Percentiles rank a stretch among this genome's conserved stretches.
phyloP scores from a whole-genome alignment of 1,139 yeast genomes.

The Candida tropicalis region DNA sequence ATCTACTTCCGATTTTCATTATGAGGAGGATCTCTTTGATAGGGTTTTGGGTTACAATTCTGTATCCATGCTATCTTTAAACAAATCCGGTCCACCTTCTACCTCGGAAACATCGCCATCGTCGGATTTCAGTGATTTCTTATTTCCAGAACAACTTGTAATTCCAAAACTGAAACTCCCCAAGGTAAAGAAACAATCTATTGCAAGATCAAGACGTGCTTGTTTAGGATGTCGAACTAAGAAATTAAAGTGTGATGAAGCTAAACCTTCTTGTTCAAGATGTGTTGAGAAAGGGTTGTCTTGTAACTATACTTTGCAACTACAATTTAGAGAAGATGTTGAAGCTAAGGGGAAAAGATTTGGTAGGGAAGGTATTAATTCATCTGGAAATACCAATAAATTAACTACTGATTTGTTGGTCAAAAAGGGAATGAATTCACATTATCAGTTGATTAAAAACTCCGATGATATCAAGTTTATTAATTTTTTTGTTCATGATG shows the following conservation, averaged over 20 bases:
- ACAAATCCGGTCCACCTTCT: not conserved
- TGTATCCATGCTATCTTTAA: not conserved
- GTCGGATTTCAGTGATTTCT: constrained; percentile 1
- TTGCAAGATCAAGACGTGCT: constrained; percentile 27
- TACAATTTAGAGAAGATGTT: constrained; percentile 34
- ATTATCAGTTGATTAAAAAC: constrained; percentile 19
- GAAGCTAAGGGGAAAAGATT: constrained; percentile 32
- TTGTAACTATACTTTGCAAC: constrained; percentile 30
- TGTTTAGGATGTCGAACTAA: constrained; percentile 35
- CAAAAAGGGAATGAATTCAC: constrained; percentile 16
- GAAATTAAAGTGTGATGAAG: constrained; percentile 48
- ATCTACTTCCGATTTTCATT: too few species aligned
- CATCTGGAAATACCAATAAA: constrained; percentile 10
- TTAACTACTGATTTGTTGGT: constrained; percentile 17
- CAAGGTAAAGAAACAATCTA: not conserved
- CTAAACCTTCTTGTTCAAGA: constrained; percentile 42
- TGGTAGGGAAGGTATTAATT: constrained; percentile 38
- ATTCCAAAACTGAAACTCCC: not conserved
- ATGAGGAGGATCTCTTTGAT: not conserved
- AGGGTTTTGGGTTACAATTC: not conserved
- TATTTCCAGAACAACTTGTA: not conserved
- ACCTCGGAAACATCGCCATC: not conserved
- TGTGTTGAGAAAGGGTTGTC: constrained; percentile 32
- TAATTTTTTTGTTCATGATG: constrained; percentile 21
- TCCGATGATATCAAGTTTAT: constrained; percentile 21